Conservation (phyloP, 345 rosid genomes). For the Chamaenerion angustifolium region DNA sequence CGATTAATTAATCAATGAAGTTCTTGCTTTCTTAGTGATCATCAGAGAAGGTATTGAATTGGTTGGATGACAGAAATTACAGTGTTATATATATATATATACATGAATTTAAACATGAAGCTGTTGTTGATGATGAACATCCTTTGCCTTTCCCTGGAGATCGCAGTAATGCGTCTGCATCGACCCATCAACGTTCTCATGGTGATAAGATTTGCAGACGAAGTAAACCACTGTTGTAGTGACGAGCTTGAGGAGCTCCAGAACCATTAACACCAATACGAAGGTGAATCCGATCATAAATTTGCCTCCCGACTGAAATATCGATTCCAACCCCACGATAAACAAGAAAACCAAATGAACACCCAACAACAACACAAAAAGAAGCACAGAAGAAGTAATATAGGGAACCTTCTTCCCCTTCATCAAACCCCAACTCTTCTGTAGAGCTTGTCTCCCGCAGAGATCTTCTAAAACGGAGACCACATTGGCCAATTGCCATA, state of each 20-base stretch:
- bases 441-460: conserved; percentile 27
- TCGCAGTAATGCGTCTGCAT: no score
- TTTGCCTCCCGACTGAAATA: conserved; percentile 8
- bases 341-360: conserved; percentile 10
- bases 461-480: conserved; percentile 43
- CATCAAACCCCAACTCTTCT: conserved; percentile 23
- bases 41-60: no score
- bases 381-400: neutral
- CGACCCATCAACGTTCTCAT: conserved; percentile 34
- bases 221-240: conserved; percentile 38
- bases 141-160: no score
- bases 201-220: conserved; percentile 48
- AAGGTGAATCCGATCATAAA: conserved; percentile 21
- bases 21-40: no score
- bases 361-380: conserved; percentile 4
- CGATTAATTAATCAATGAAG: no score
- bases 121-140: no score
- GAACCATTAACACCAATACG: conserved; percentile 15
- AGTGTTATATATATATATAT: no score
- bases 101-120: no score
- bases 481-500: conserved; percentile 38
- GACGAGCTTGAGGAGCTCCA: conserved; percentile 26
- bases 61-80: no score
- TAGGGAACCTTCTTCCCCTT: conserved; percentile 26
- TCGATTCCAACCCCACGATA: conserved; percentile 18